Base-by-base conservation (phyloP, 345 rosid genomes). In the Brassica rapa region DNA sequence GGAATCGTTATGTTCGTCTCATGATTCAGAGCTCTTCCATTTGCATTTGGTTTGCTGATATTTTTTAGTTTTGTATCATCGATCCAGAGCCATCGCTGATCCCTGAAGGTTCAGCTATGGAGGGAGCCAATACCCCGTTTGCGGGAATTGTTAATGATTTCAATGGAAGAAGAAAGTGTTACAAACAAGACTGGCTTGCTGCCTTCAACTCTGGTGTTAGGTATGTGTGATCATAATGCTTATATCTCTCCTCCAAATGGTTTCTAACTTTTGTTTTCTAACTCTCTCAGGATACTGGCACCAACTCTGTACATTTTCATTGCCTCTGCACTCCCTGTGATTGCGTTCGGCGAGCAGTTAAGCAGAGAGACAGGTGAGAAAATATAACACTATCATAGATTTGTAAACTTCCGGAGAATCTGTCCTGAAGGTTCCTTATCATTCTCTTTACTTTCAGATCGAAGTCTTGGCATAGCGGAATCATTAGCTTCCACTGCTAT, bases 251-350 rank as follows among this genome's bases (percentile, higher is more conserved):
- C 6, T 62, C 70, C 14, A 21, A 19, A n/a, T 57, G 16, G 2
- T 65, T 68, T 8, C 16, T 9, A 25, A 1, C 5, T 21, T 57
- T 8, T 57, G 12, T 8, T 16, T 33, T 55, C 7, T 11, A 63
- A 71, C 16, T 23, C 1, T 66, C 8, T 27, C 81, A 89, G 94
- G 85, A 82, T 90, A 57, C 33, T 90, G 80, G 94, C 92, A 35
- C 94, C 94, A 56, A 90, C 90, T 12, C 75, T 84, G 9, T 88
- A 85, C 70, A 83, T 90, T 69, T 88, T 88, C 78, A 88, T 88
- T 66, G 92, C 94, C 56, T 90, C 94, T 60, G 89, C 92, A 8
- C 83, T 88, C 66, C 94, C 94, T 0, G 92, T 88, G 15, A 86
- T 90, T 71, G 94, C 94, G 24, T 90, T 90, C 8, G 92, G 92